Conservation (phyloP, 495 filamentous ascomycete genomes). For the Talaromyces adpressus region DNA sequence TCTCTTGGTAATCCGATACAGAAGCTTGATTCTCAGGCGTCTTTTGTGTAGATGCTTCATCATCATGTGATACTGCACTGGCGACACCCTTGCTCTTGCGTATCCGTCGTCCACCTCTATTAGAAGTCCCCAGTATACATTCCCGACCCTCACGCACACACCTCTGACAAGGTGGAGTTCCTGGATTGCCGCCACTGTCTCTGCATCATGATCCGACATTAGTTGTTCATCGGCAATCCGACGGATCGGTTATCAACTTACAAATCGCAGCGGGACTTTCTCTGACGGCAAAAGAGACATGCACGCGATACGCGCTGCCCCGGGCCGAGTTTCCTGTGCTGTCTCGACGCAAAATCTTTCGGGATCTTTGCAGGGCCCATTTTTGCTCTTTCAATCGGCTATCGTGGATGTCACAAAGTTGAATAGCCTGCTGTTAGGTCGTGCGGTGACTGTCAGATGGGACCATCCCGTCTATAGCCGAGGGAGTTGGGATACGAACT, state of each 20-base stretch:
- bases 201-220: conserved; percentile 15
- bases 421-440: no score
- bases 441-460: neutral
- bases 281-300: conserved; percentile 54
- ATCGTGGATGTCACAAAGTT: no score
- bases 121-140: conserved; percentile 54
- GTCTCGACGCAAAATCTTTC: neutral
- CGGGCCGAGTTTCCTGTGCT: conserved; percentile 7
- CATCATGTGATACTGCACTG: conserved; percentile 9
- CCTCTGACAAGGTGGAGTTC: conserved; percentile 49
- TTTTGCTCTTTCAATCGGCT: neutral
- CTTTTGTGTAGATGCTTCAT: neutral
- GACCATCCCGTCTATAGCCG: neutral
- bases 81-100: conserved; percentile 41
- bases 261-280: conserved; percentile 60
- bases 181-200: conserved; percentile 38
- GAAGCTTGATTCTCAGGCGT: conserved; percentile 13
- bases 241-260: conserved; percentile 25
- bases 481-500: neutral
- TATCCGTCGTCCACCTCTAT: conserved; percentile 55
- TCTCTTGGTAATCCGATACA: conserved; percentile 24
- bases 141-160: conserved; percentile 53
- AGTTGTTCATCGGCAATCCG: neutral
- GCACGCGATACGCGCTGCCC: conserved; percentile 50
- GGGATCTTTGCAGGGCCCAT: neutral